Conservation (phyloP, 495 filamentous ascomycete species). For the Penicillium subrubescens region DNA sequence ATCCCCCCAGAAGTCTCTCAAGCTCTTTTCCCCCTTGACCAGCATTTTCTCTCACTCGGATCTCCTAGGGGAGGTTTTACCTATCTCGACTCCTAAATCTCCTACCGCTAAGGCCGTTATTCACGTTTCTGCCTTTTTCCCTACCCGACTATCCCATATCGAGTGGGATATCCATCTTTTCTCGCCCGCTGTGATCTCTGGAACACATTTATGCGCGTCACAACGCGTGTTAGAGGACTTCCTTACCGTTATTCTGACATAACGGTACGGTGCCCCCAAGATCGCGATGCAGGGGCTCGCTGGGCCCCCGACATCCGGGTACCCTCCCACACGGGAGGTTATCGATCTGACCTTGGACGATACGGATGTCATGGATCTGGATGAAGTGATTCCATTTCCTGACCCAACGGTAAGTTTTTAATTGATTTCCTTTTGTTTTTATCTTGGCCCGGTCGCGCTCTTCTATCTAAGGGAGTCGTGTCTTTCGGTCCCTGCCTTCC, state of each 20-base stretch:
- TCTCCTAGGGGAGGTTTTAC: background rate
- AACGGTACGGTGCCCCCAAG: background rate
- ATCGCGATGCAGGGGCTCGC: background rate
- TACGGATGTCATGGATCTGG: background rate
- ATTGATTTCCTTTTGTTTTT: background rate
- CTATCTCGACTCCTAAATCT: background rate
- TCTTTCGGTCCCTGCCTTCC: background rate
- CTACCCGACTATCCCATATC: background rate
- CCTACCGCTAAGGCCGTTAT: background rate
- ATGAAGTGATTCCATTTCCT: background rate
- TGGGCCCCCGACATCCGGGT: background rate
- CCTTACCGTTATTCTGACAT: background rate
- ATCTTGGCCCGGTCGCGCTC: background rate
- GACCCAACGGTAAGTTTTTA: background rate
- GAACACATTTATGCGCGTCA: background rate
- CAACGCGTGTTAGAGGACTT: background rate
- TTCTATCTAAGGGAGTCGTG: background rate
- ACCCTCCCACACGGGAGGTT: background rate
- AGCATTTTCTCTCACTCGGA: background rate
- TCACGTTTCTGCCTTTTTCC: no score
- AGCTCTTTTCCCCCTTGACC: background rate
- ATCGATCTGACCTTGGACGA: slow-evolving; percentile 3
- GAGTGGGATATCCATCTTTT: background rate
- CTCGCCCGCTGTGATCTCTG: background rate
- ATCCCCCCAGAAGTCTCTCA: background rate